A percentile compares a stretch with the other conserved stretches of the same genome.
Evolutionary conservation across 75 land plant genomes (phyloP).

Genomic region (Pinus taeda): DNA sequence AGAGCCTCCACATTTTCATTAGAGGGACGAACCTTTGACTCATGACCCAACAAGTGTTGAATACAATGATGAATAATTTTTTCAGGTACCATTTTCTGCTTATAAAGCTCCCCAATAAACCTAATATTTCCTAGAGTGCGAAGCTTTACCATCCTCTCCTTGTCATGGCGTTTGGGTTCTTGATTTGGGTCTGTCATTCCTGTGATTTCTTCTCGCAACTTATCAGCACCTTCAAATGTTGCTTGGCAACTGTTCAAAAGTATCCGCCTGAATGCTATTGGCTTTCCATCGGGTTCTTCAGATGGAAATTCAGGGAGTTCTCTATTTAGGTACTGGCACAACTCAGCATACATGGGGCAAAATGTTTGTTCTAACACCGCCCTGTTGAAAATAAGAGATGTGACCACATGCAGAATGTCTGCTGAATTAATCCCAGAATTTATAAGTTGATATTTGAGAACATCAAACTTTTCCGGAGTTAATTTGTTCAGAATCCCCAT

Average conservation of each 20-base stretch:
- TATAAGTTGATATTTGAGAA: constrained; percentile 71
- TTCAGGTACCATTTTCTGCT: constrained; percentile 79
- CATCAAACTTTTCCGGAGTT: constrained; percentile 88
- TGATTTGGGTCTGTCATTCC: constrained; percentile 69
- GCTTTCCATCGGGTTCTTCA: too few relatives aligned
- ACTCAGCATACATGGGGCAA: too few relatives aligned
- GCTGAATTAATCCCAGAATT: constrained; percentile 76
- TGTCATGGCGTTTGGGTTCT: constrained; percentile 70
- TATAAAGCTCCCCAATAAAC: constrained; percentile 88
- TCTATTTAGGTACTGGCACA: too few relatives aligned
- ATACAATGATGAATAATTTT: constrained; percentile 83
- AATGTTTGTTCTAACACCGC: too few relatives aligned
- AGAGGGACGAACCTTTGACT: constrained; percentile 53
- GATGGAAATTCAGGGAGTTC: too few relatives aligned
- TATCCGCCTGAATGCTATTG: constrained; percentile 47
- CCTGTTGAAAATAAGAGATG: too few relatives aligned
- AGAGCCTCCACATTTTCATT: constrained; percentile 88
- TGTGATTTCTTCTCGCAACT: constrained; percentile 51
- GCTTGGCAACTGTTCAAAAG: constrained; percentile 84
- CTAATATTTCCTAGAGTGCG: constrained; percentile 84
- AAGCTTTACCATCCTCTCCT: constrained; percentile 76
- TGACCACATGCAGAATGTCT: constrained; percentile 53
- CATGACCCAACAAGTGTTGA: constrained; percentile 67
- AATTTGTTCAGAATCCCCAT: constrained; percentile 72
- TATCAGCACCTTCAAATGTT: constrained; percentile 86